Evolutionary conservation across 225 moss, liverwort and hornwort genomes (phyloP).

Genomic region (Sphagnum tenellum): DNA sequence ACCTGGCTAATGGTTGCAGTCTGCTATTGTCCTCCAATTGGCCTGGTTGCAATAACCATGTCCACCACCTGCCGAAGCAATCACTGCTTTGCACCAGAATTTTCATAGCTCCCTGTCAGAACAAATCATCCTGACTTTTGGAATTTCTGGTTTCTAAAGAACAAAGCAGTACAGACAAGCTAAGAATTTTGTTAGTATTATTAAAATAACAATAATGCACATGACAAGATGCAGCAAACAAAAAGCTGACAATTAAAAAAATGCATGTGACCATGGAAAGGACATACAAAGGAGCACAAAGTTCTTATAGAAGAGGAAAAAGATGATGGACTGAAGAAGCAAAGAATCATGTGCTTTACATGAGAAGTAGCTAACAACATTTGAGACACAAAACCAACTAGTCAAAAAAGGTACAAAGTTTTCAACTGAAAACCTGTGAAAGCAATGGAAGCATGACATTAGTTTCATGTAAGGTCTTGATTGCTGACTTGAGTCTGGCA

Average conservation of each 20-base stretch:
- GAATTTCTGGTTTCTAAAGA: no score
- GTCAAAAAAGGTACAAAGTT: no score
- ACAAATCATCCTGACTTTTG: no score
- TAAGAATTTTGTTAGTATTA: no score
- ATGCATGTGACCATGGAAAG: no score
- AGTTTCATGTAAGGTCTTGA: slow-evolving; percentile 45
- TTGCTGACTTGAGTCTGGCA: slow-evolving; percentile 16
- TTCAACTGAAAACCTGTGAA: slow-evolving; percentile 31
- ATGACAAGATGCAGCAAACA: no score
- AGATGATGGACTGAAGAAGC: background rate
- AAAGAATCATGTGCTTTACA: background rate
- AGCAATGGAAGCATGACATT: slow-evolving; percentile 56
- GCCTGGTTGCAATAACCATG: slow-evolving; percentile 19
- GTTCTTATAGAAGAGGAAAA: no score
- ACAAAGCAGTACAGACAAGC: no score
- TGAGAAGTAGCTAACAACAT: background rate
- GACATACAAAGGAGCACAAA: no score
- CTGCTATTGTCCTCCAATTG: background rate
- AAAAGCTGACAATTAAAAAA: no score
- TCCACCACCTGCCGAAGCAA: slow-evolving; percentile 60
- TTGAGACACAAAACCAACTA: slow-evolving; percentile 2
- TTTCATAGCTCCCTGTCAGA: background rate
- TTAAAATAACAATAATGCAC: no score
- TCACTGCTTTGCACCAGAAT: slow-evolving; percentile 16
- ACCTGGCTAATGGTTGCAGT: no score